Base-by-base conservation (phyloP, 768 basidiomycete species). In the Tricholoma furcatifolium region DNA sequence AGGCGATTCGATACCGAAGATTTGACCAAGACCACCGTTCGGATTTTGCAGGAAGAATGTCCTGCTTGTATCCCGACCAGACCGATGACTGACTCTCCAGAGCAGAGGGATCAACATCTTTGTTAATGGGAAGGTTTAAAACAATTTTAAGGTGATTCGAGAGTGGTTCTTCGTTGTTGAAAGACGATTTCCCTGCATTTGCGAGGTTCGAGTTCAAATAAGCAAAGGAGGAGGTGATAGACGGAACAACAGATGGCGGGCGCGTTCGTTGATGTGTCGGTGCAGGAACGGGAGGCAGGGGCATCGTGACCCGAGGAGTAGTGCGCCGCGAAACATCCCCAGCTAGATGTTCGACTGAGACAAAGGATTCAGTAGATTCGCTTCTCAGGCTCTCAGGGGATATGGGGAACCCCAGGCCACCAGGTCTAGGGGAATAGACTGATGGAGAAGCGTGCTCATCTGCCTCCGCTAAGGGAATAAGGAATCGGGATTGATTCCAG, bases 41-140 rank as follows among this genome's bases (percentile, higher is more conserved):
- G 8, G 58, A 70, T 63, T 85, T 83, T 21, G 74, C 68, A 2
- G 83, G 82, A 1, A 83, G 57, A 11, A 61, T 63, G 46, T 80
- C 80, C 35, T 82, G 70, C 43, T 74, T 63, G 62, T 81, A 82
- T 6, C 79, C 81, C 17, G 78, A 72, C 82, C 81, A 83, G n/a
- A 68, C 57, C 32, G 66, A 66, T 46, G 70, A 66, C 50, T 72
- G 64, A 53, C 72, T 67, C 51, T 70, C 65, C 39, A 68, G 51
- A 31, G 60, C 35, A 14, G 53, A 51, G 9, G 55, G 50, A 20
- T 54, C 24, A 8, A 60, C 46, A 7, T 60, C 52, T 50, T 62
- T 66, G 57, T 44, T 60, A 12, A 55, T 9, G 18, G 54, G 61
- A 47, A 54, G 43, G 23, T 60, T 52, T 20, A 57, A 50, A 53